Evolutionary conservation across 2,329 filamentous ascomycete genomes (phyloP), one percentile per base, ranked within the genome.

Genomic region (Didymella lethalis): DNA sequence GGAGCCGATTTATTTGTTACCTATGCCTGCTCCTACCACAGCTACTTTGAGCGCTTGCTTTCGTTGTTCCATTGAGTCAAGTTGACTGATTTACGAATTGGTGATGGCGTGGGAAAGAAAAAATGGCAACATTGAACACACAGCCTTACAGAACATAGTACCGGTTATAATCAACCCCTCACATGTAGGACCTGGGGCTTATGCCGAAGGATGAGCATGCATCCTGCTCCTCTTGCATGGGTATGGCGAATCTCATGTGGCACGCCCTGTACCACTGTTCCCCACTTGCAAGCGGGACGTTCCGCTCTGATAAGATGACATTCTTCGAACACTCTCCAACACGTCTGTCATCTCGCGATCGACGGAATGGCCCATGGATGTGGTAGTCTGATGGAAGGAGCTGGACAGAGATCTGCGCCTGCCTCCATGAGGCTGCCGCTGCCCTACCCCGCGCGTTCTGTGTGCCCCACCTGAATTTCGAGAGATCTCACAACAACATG

Each of bases 1-100:
- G 31, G 31, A 18, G 14, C 1, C n/a, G 4, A 1, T 3, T 2
- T 12, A 11, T 10, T 2, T 23, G 4, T 20, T 25, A 54, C 50
- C 40, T 41, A 46, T 54, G 12, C 46, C 50, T 23, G 50, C 50
- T 16, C 56, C 50, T 41, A 54, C 26, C 7, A 54, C 40, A 14
- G 45, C 45, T 28, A 59, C 46, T 29, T 20, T 47, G 14, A 54
- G 40, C 10, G 45, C 40, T 2, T 46, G 29, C 1, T 3, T 49
- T 6, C 4, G 14, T 38, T 32, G 31, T 34, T 40, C 8, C 55
- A 58, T 58, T 23, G 44, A 4, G 38, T 6, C 4, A 6, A 16
- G 20, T 26, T 14, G 1, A n/a, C 7, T 18, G 18, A 16, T 14
- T 10, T 7, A 14, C n/a, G 26, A 26, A 34, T 8, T n/a, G 16